Percentiles rank a stretch among this genome's conserved stretches.
phyloP scores from a whole-genome alignment of 345 rosid species.

The Boechera stricta region DNA sequence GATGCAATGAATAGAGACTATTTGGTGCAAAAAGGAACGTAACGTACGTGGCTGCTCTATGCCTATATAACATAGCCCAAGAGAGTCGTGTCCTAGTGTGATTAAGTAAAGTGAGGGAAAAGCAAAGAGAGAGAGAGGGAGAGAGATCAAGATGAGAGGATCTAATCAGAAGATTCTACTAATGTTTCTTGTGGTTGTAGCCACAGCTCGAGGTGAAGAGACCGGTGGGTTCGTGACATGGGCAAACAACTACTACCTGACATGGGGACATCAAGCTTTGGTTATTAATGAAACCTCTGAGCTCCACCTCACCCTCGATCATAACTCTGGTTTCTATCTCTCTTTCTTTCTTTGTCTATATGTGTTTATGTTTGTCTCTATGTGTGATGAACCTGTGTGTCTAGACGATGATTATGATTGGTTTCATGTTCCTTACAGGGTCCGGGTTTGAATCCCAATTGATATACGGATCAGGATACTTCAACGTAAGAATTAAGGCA shows the following conservation, averaged over 20 bases:
- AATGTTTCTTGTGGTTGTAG: conserved; percentile 22
- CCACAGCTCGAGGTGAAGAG: conserved; percentile 23
- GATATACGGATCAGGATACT: conserved; percentile 48
- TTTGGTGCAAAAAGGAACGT: conserved; percentile 20
- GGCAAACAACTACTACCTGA: conserved; percentile 37
- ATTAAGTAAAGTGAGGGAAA: conserved; percentile 26
- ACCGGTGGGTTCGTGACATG: conserved; percentile 44
- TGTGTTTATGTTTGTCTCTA: conserved; percentile 23
- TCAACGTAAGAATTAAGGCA: conserved; percentile 46
- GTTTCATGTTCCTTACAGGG: conserved; percentile 39
- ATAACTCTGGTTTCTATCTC: conserved; percentile 40
- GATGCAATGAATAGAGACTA: conserved; percentile 34
- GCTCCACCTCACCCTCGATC: conserved; percentile 46
- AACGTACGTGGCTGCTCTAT: conserved; percentile 36
- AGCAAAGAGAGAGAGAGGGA: conserved; percentile 18
- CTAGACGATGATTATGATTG: conserved; percentile 8
- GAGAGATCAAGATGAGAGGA: conserved; percentile 36
- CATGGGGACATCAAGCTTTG: conserved; percentile 47
- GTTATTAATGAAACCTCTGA: conserved; percentile 47
- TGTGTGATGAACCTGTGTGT: conserved; percentile 26
- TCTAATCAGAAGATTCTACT: conserved; percentile 28
- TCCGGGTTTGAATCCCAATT: conserved; percentile 42
- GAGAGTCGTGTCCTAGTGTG: conserved; percentile 31
- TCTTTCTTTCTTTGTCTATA: not conserved
- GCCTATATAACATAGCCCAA: conserved; percentile 33